These are phyloP conservation scores for Calonectria ilicicola DNA, from an alignment of 2,329 filamentous ascomycete genomes.

Conservation along the genomic window DNA sequence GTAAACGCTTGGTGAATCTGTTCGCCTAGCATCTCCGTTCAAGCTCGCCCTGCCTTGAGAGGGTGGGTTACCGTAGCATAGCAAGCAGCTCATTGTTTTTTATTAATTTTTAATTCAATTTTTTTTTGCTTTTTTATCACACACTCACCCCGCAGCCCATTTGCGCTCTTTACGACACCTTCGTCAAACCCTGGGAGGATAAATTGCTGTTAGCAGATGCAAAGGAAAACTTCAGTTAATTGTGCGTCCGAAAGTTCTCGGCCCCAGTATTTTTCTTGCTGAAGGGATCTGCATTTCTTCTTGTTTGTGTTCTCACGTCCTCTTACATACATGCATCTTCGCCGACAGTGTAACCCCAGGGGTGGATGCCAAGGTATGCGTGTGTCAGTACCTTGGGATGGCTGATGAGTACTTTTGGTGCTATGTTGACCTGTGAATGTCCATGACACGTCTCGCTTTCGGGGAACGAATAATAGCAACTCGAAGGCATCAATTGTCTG, in stretches of 20 bases:
- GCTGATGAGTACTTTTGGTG: not conserved
- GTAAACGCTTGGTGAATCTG: not conserved
- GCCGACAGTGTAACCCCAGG: not conserved
- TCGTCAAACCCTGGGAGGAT: not conserved
- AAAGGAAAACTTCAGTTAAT: constrained; percentile 7
- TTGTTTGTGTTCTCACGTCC: not conserved
- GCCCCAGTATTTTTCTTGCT: not conserved
- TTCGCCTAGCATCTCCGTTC: not conserved
- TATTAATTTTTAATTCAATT: not conserved
- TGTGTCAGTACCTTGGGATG: not conserved
- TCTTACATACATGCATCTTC: not conserved
- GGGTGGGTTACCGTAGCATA: not conserved
- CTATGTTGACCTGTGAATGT: not conserved
- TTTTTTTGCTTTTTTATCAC: not conserved
- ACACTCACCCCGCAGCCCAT: not conserved
- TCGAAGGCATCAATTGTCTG: not conserved
- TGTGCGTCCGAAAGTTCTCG: constrained; percentile 32
- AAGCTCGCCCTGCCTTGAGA: not conserved
- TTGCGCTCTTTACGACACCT: not conserved
- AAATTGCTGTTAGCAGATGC: not conserved
- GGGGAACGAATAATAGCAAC: not conserved
- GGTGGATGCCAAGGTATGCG: not conserved
- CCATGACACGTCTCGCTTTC: not conserved
- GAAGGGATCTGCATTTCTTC: constrained; percentile 22
- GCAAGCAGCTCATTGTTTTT: not conserved